These are phyloP conservation scores for Typha latifolia DNA, from an alignment of 176 grass and related monocot genomes.

Conservation along the genomic window DNA sequence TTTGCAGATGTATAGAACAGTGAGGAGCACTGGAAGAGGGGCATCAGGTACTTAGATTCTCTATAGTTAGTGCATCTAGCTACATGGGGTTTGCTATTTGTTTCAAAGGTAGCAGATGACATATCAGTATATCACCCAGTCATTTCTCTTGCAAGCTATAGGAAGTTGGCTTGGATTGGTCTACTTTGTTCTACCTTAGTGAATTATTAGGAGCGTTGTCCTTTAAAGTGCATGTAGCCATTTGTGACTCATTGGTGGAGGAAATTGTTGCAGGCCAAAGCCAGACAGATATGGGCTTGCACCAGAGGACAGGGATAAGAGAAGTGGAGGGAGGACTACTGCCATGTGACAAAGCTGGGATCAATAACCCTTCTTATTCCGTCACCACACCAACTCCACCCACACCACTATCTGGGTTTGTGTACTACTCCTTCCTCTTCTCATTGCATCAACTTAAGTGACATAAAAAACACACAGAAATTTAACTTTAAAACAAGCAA, in stretches of 20 bases:
- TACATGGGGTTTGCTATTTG: too few relatives aligned
- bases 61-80: background rate
- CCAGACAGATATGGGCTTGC: constrained; percentile 30
- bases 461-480: too few relatives aligned
- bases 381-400: constrained; percentile 16
- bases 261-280: constrained; percentile 25
- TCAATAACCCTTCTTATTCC: constrained; percentile 4
- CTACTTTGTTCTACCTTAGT: constrained; percentile 19
- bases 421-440: constrained; percentile 1
- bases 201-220: constrained; percentile 31
- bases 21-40: constrained; percentile 85
- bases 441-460: background rate
- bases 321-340: constrained; percentile 24
- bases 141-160: constrained; percentile 9
- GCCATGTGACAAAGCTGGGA: constrained; percentile 23
- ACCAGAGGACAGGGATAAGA: constrained; percentile 17
- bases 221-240: constrained; percentile 12
- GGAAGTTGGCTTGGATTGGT: constrained; percentile 9
- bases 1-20: constrained; percentile 98
- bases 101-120: background rate
- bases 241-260: constrained; percentile 25
- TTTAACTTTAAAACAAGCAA: too few relatives aligned
- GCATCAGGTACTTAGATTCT: constrained; percentile 31
- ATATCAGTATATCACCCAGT: constrained; percentile 2
- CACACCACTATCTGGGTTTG: constrained; percentile 30